Percentiles rank a stretch among this genome's conserved stretches.
phyloP scores from a whole-genome alignment of 345 rosid genomes.

The Salix purpurea region DNA sequence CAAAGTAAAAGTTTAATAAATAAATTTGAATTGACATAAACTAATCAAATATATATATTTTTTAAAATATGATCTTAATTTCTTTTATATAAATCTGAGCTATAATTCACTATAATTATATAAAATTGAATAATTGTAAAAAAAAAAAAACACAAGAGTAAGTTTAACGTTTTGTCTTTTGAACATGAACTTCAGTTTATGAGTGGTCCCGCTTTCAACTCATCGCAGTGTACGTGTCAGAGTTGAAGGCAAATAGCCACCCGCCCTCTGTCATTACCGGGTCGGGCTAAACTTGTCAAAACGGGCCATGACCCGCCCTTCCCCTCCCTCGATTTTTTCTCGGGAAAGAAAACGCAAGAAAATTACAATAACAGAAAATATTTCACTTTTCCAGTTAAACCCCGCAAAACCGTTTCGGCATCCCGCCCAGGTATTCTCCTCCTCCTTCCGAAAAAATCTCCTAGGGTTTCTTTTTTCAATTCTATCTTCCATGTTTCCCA shows the following conservation, averaged over 20 bases:
- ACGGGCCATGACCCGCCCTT: slow-evolving; percentile 6
- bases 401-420: slow-evolving; percentile 15
- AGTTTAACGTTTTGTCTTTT: too few relatives aligned
- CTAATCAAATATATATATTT: too few relatives aligned
- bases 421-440: slow-evolving; percentile 14
- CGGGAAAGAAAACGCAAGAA: slow-evolving; percentile 24
- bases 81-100: too few relatives aligned
- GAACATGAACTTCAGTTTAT: background rate
- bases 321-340: slow-evolving; percentile 18
- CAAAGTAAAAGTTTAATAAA: too few relatives aligned
- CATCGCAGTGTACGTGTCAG: background rate
- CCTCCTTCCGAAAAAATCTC: background rate
- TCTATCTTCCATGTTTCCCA: background rate
- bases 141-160: too few relatives aligned
- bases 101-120: too few relatives aligned
- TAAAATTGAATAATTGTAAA: too few relatives aligned
- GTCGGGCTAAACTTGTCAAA: background rate
- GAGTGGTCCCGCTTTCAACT: background rate
- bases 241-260: background rate
- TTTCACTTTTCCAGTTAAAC: slow-evolving; percentile 18
- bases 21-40: rapidly evolving
- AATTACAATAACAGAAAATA: slow-evolving; percentile 4
- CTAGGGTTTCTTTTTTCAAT: slow-evolving; percentile 1
- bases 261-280: background rate
- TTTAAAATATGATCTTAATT: too few relatives aligned